Base-by-base conservation (phyloP, 148 eudicot species). In the Vaccinium darrowii region DNA sequence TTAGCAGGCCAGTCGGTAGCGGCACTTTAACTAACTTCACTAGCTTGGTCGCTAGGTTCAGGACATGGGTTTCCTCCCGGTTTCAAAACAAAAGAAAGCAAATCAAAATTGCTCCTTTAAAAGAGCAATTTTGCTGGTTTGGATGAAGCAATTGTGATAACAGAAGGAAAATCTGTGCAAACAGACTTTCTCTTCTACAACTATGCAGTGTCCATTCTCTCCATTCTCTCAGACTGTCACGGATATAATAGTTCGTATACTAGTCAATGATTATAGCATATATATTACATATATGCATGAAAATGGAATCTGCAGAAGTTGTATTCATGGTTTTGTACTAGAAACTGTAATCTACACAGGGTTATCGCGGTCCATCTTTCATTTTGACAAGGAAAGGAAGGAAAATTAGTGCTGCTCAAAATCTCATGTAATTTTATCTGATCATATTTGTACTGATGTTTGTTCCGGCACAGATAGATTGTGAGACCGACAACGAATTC, bases 111-210 rank as follows among this genome's bases (percentile, higher is more conserved):
- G 47, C 47, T 52, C 11, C 13, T 21, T 78, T 19, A 57, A 12
- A 0, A 63, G 14, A 19, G 72, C 39, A 36, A 36, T 36, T 36
- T 36, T 43, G 47, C 99, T 79, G 99, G 99, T 81, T 82, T 96
- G 80, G 99, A 96, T 89, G 99, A 96, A 89, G 99, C 99, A 52
- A 90, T 96, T 90, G 96, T 98, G 84, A 96, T 96, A 43, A 43
- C 47, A 43, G 47, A 43, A 43, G 47, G 47, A 43, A 43, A 43
- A 43, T 43, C 7, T 43, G 47, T 43, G 47, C 47, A 5, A 43
- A 43, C 47, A 4, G 47, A 43, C 47, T 43, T 3, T 36, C 85
- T 91, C 99, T 53, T n/a, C 58, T 54, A 12, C 14, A 18, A n/a
- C 30, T 71, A 51, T 30, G 11, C 10, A 49, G 57, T 23, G 58